Percentiles rank a stretch among this genome's conserved stretches.
phyloP scores from a whole-genome alignment of 345 rosid genomes.

The Cardamine resedifolia region DNA sequence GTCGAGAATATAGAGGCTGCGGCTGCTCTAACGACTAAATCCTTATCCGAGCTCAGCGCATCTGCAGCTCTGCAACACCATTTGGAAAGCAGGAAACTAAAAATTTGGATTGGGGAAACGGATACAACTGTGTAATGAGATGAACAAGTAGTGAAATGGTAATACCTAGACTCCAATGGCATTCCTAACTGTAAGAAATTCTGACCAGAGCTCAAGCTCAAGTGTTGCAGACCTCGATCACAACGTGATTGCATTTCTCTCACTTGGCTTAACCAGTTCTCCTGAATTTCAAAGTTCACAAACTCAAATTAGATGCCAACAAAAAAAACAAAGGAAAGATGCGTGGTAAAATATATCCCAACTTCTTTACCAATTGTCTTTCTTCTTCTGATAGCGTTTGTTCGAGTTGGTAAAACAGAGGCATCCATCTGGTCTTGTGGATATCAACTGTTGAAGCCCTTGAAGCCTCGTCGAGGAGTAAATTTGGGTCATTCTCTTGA shows the following conservation, averaged over 20 bases:
- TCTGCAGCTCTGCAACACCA: constrained; percentile 49
- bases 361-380: constrained; percentile 69
- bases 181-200: constrained; percentile 46
- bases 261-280: constrained; percentile 71
- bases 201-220: constrained; percentile 41
- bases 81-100: constrained; percentile 5
- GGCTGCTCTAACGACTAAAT: constrained; percentile 77
- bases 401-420: constrained; percentile 74
- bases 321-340: neutral
- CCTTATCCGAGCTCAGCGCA: constrained; percentile 52
- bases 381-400: constrained; percentile 81
- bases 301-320: constrained; percentile 20
- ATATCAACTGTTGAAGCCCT: constrained; percentile 37
- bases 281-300: constrained; percentile 50
- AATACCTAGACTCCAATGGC: constrained; percentile 36
- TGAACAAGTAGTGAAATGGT: constrained; percentile 34
- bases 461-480: constrained; percentile 35
- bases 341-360: neutral
- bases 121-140: constrained; percentile 39
- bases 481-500: constrained; percentile 50
- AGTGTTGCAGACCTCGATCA: constrained; percentile 71
- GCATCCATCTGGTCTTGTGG: constrained; percentile 70
- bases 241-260: constrained; percentile 71
- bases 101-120: neutral
- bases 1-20: constrained; percentile 96